Conservation (phyloP, 2,329 filamentous ascomycete species). For the Ophiosphaerella korrae region DNA sequence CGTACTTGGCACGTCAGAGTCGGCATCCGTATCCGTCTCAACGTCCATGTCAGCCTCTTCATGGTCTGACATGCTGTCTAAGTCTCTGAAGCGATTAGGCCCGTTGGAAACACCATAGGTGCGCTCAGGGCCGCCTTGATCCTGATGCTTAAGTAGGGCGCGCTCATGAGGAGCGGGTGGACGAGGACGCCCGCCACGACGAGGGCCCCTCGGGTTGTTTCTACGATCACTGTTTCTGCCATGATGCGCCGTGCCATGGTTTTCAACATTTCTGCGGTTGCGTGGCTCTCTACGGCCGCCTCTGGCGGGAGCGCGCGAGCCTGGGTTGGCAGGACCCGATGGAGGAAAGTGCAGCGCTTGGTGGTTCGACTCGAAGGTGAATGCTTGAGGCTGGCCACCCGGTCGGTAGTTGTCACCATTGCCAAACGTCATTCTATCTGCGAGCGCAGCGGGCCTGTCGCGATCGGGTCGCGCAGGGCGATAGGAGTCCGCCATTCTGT, state of each 20-base stretch:
- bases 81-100: slow-evolving; percentile 47
- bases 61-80: slow-evolving; percentile 49
- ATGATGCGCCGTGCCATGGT: slow-evolving; percentile 11
- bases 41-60: slow-evolving; percentile 42
- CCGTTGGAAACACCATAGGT: slow-evolving; percentile 51
- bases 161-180: slow-evolving; percentile 50
- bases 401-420: slow-evolving; percentile 37
- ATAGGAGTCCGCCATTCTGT: slow-evolving; percentile 34
- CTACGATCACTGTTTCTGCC: slow-evolving; percentile 24
- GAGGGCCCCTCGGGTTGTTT: slow-evolving; percentile 19
- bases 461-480: slow-evolving; percentile 25
- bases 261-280: slow-evolving; percentile 14
- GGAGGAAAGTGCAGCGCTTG: slow-evolving; percentile 38
- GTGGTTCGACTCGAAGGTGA: slow-evolving; percentile 41
- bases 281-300: slow-evolving; percentile 22
- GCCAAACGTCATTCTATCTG: slow-evolving; percentile 39
- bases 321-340: slow-evolving; percentile 24
- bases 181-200: slow-evolving; percentile 23
- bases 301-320: slow-evolving; percentile 18
- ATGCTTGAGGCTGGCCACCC: slow-evolving; percentile 24
- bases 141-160: slow-evolving; percentile 49
- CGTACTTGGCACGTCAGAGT: slow-evolving; percentile 19
- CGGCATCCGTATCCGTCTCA: slow-evolving; percentile 30
- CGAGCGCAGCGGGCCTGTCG: slow-evolving; percentile 10
- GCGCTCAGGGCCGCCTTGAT: slow-evolving; percentile 52